Evolutionary conservation across 495 filamentous ascomycete genomes (phyloP).

Genomic region (Amniculicola lignicola): DNA sequence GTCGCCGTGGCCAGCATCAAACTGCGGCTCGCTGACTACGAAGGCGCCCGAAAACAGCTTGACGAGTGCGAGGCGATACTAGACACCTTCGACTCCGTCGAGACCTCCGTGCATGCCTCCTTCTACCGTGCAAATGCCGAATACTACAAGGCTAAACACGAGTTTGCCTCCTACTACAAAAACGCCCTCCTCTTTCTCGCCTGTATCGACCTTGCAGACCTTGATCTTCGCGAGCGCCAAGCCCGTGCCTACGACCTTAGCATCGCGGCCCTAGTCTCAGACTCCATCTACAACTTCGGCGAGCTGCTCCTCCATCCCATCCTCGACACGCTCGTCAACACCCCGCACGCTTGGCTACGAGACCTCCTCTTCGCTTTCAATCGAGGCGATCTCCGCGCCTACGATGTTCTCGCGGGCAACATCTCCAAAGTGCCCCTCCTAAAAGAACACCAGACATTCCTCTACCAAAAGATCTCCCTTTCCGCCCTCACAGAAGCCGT

Average conservation of each 20-base stretch:
- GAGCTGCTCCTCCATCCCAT: constrained; percentile 97
- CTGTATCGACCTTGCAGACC: constrained; percentile 78
- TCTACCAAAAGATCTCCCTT: constrained; percentile 96
- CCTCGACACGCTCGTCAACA: constrained; percentile 71
- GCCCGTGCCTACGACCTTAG: constrained; percentile 86
- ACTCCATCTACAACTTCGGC: constrained; percentile 98
- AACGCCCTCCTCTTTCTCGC: constrained; percentile 97
- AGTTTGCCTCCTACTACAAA: constrained; percentile 94
- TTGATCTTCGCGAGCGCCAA: constrained; percentile 68
- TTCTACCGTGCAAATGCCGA: constrained; percentile 96
- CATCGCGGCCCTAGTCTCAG: constrained; percentile 87
- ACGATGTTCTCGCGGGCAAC: constrained; percentile 73
- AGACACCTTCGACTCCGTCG: constrained; percentile 90
- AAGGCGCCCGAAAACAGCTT: constrained; percentile 77
- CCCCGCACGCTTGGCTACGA: constrained; percentile 74
- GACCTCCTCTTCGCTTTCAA: constrained; percentile 97
- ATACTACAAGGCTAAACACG: constrained; percentile 88
- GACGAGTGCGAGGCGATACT: constrained; percentile 83
- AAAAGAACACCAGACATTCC: constrained; percentile 70
- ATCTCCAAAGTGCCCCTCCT: constrained; percentile 77
- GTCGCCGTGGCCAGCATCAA: constrained; percentile 88
- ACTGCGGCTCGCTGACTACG: constrained; percentile 69
- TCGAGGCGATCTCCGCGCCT: constrained; percentile 84
- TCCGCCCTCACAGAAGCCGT: constrained; percentile 93
- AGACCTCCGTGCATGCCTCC: constrained; percentile 91